Base-by-base conservation (phyloP, 2,329 filamentous ascomycete species). In the Fusarium poae region DNA sequence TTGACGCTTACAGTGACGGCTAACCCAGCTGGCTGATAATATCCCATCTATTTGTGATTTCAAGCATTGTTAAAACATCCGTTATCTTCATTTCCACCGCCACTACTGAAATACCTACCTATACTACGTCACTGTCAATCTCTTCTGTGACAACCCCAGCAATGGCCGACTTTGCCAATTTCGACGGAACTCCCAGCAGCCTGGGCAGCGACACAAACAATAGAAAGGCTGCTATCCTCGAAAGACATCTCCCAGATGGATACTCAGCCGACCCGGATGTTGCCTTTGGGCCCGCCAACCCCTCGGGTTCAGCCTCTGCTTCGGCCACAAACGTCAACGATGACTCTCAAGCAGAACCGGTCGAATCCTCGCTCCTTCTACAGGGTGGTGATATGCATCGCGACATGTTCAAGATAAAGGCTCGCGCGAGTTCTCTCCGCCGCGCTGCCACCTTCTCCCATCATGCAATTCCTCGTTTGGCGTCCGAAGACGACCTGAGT, bases 341-440 rank as follows among this genome's bases (percentile, higher is more conserved):
- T 13, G 53, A 59, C 52, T 55, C 68, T 35, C 69, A 71, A 25
- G 77, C 79, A 44, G 87, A 90, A 62, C 63, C 68, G n/a, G 64
- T 79, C 34, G 78, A 81, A 57, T 93, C 91, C 3, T 94, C 92
- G 0, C 81, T 94, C 54, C 87, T 83, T 61, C 83, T 94, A 5
- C 91, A 91, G 74, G 92, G 92, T 52, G 92, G 92, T 40, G 92
- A 94, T 73, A 90, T 94, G 23, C 91, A 94, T 76, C 89, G 92
- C 34, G 90, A 92, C 72, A 85, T 94, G 34, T 94, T 92, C 84
- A 91, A 88, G 75, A 89, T 93, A 72, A 88, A 90, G 65, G 88
- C 89, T 18, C 83, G 88, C 39, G 79, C 78, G 30, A 77, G 74
- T 77, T 77, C 85, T 74, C 72, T 80, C 78, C 76, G 87, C 73